phyloP scores from a whole-genome alignment of 805 yeast genomes.

The Candida xyloterini region DNA sequence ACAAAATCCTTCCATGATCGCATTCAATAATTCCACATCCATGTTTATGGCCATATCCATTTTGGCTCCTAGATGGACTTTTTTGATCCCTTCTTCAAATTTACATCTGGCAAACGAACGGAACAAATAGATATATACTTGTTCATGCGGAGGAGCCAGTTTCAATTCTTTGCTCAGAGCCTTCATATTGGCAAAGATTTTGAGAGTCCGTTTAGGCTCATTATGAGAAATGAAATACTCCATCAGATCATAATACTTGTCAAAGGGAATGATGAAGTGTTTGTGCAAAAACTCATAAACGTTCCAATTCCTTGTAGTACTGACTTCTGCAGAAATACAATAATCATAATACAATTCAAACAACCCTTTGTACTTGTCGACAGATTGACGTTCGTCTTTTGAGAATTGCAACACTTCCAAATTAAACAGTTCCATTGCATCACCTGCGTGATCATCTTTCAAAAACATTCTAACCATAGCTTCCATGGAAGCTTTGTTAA shows the following conservation, averaged over 20 bases:
- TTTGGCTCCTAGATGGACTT: slow-evolving; percentile 59
- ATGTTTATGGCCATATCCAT: slow-evolving; percentile 57
- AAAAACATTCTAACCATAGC: slow-evolving; percentile 38
- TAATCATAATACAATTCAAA: slow-evolving; percentile 42
- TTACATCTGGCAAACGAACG: slow-evolving; percentile 55
- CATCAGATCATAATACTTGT: slow-evolving; percentile 57
- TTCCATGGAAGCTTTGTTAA: slow-evolving; percentile 38
- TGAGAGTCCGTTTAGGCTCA: slow-evolving; percentile 60
- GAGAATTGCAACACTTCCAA: slow-evolving; percentile 35
- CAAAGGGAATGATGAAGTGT: slow-evolving; percentile 55
- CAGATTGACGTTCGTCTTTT: slow-evolving; percentile 15
- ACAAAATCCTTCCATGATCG: slow-evolving; percentile 62
- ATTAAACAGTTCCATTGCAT: slow-evolving; percentile 40
- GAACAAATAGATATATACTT: slow-evolving; percentile 59
- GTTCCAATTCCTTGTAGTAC: slow-evolving; percentile 53
- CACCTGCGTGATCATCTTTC: slow-evolving; percentile 35
- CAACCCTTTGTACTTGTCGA: slow-evolving; percentile 16
- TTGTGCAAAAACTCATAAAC: slow-evolving; percentile 55
- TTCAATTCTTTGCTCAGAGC: slow-evolving; percentile 53
- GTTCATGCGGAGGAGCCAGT: slow-evolving; percentile 47
- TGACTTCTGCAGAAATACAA: slow-evolving; percentile 35
- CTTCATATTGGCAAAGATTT: slow-evolving; percentile 59
- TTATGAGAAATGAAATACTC: slow-evolving; percentile 50
- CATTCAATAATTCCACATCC: slow-evolving; percentile 57
- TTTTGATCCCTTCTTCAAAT: slow-evolving; percentile 64